phyloP scores from a whole-genome alignment of 345 rosid genomes.

The Citrus mangshanensis region DNA sequence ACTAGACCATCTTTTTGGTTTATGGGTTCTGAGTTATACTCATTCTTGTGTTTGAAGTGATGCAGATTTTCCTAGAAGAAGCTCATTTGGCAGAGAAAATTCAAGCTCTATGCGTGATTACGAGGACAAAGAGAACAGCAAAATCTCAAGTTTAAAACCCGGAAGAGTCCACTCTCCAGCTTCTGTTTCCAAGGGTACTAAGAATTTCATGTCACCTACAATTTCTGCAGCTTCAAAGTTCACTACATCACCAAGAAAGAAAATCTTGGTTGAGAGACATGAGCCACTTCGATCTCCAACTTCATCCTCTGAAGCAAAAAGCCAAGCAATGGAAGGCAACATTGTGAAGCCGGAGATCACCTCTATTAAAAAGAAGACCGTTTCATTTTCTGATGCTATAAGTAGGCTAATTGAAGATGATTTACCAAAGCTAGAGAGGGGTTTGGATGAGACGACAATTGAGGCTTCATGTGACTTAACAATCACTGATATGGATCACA shows the following conservation, averaged over 20 bases:
- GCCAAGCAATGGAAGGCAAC: conserved; percentile 34
- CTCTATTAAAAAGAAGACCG: conserved; percentile 15
- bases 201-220: conserved; percentile 89
- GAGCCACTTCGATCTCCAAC: conserved; percentile 45
- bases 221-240: conserved; percentile 81
- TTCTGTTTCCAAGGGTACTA: conserved; percentile 39
- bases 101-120: conserved; percentile 29
- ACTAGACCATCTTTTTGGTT: neutral
- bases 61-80: conserved; percentile 43
- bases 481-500: conserved; percentile 29
- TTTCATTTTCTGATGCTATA: conserved; percentile 24
- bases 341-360: conserved; percentile 18
- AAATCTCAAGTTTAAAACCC: conserved; percentile 30
- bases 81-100: conserved; percentile 43
- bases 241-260: conserved; percentile 70
- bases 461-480: conserved; percentile 38
- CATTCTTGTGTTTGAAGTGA: neutral
- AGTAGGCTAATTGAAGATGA: conserved; percentile 23
- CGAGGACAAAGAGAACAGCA: conserved; percentile 68
- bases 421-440: conserved; percentile 7
- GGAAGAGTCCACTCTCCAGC: conserved; percentile 37
- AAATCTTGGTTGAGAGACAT: conserved; percentile 58
- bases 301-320: conserved; percentile 38
- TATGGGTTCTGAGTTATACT: conserved; percentile 3
- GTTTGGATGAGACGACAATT: conserved; percentile 16